phyloP scores from a whole-genome alignment of 495 filamentous ascomycete genomes.

The Filosporella fistucella region DNA sequence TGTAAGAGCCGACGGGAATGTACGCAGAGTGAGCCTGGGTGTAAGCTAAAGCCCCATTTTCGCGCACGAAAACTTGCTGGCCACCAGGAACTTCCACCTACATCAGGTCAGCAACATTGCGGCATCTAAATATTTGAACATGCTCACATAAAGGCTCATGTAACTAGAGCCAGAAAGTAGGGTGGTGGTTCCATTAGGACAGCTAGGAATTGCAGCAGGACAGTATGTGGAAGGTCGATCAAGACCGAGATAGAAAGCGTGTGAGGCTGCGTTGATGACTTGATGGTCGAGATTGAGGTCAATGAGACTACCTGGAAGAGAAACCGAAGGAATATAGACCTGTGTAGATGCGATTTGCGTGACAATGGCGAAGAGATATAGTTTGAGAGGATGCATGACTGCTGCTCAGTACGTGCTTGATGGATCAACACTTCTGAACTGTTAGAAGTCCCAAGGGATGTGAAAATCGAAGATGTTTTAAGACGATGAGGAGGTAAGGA shows the following conservation, averaged over 20 bases:
- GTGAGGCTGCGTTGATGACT: slow-evolving; percentile 12
- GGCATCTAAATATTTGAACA: neutral
- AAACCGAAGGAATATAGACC: slow-evolving; percentile 8
- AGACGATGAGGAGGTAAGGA: neutral
- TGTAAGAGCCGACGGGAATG: slow-evolving; percentile 48
- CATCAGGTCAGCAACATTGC: neutral
- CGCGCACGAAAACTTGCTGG: slow-evolving; percentile 56
- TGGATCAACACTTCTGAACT: too few relatives aligned
- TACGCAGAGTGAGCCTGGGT: slow-evolving; percentile 56
- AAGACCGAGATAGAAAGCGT: slow-evolving; percentile 11
- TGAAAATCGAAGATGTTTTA: too few relatives aligned
- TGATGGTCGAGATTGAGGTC: slow-evolving; percentile 11
- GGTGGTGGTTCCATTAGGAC: slow-evolving; percentile 3
- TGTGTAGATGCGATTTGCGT: neutral
- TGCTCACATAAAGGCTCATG: neutral
- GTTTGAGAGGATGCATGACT: too few relatives aligned
- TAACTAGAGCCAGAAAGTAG: slow-evolving; percentile 7
- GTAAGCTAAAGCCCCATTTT: slow-evolving; percentile 52
- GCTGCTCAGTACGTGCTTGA: too few relatives aligned
- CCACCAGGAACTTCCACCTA: slow-evolving; percentile 63
- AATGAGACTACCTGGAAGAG: slow-evolving; percentile 1
- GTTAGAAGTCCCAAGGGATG: too few relatives aligned
- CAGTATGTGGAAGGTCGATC: slow-evolving; percentile 12
- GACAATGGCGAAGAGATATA: neutral
- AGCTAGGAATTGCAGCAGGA: neutral